Evolutionary conservation across 805 yeast genomes (phyloP), one percentile per base, ranked within the genome.

Genomic region (Allodekkera sacchari): DNA sequence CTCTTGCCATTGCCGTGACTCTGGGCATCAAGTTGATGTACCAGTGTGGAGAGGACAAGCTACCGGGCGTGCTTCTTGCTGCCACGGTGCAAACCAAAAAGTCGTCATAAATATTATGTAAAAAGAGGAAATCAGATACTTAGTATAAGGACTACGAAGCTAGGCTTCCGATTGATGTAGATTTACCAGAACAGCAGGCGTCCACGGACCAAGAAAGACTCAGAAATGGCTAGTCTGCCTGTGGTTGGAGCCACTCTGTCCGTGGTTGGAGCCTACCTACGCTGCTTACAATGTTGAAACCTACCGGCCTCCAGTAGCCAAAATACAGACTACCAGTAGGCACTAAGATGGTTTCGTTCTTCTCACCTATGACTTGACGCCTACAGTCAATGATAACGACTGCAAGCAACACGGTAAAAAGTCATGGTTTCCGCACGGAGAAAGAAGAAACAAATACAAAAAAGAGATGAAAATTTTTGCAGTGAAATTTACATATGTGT

Each of bases 281-380:
- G n/a, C n/a, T n/a, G n/a, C n/a, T n/a, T n/a, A n/a, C n/a, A 32
- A 49, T 74, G 77, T 74, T 58, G 31, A 68, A 78, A 64, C 59
- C 81, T 66, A 63, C 83, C 83, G 68, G 79, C 82, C 82, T 83
- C 68, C 59, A 59, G 57, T 47, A 42, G 45, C 44, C 18, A 36
- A 31, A 17, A 28, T 25, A 32, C 43, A 52, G 50, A 50, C 53
- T 46, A 45, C 44, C 55, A 51, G 55, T 68, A 79, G 68, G 82
- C 82, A 56, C 60, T 76, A 66, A 76, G 83, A 76, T 69, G 79
- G 66, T 61, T 76, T 48, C 38, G 43, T 64, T 59, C 38, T 45
- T 75, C 81, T 75, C 76, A 65, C 82, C 81, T 64, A 63, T 69
- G 72, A 74, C 81, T 67, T 68, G 83, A 75, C 82, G 74, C 81